Evolutionary conservation across 495 filamentous ascomycete species (phyloP), one percentile per base, ranked within the genome.

Genomic region (Penicillium paradoxum): DNA sequence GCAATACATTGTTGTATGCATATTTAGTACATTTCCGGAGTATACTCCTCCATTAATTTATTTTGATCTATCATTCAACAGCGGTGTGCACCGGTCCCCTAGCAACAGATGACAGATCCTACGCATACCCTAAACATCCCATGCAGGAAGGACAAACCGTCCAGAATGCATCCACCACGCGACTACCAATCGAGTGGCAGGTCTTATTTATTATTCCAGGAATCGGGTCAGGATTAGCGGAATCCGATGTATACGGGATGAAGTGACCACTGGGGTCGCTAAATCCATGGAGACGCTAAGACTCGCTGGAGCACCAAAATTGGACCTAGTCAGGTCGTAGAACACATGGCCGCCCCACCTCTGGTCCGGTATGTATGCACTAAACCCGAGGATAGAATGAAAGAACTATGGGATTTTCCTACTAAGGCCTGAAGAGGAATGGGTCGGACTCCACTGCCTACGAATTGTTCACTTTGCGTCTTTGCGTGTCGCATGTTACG

Each of bases 61-160:
- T 32, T 17, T 44, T 18, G 50, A 49, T 48, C 36, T 19, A n/a
- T n/a, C n/a, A n/a, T 40, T 32, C 38, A 55, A 47, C 43, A 57
- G 61, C 61, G 61, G 61, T 64, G 41, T 44, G 41, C 49, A 56
- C 45, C 55, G 53, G 59, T 65, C 55, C 60, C 63, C 63, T 54
- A 61, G 61, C 63, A 66, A 66, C 55, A 56, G 14, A 53, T 41
- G 57, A 64, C 44, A 64, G 57, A 63, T 66, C 60, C 41, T 46
- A 58, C 61, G 48, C 53, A 52, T 34, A 41, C 24, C 29, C 17
- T 21, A 44, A 39, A 32, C 32, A 42, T 42, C 34, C 41, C 43
- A 29, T 30, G 25, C 24, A 45, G 4, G 6, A 38, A 41, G 43
- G 2, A 46, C 41, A 30, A 44, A 18, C 15, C 18, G 17, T 29